Evolutionary conservation across 139 green algal species (phyloP), one percentile per base, ranked within the genome.

Genomic region (Picochlorum costavermella): DNA sequence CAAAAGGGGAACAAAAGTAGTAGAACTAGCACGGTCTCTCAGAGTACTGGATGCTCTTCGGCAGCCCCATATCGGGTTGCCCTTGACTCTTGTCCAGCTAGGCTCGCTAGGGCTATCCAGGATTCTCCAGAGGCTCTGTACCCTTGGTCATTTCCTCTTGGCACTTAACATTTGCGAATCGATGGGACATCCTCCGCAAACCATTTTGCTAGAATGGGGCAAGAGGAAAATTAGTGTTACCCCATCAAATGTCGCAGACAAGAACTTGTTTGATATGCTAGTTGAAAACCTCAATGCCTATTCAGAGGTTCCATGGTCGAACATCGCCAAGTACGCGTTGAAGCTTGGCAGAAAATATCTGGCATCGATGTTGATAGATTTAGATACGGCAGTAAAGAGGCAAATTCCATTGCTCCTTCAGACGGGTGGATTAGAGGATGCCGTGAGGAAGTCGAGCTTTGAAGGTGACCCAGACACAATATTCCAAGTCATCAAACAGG

Each of bases 41-140:
- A 74, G 90, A 14, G 63, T 96, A 36, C 64, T 96, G 6, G 92
- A 93, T 37, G 79, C 74, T 0, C 60, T 96, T 55, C 60, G 85
- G 4, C 78, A 88, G 11, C 73, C 76, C 5, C 59, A 44, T n/a
- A 74, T 90, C 17, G 90, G 81, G n/a, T 67, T 91, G 29, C 84
- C 89, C 0, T 75, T 96, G 25, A 95, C 83, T 1, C 68, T 83
- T 59, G 60, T 67, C 2, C 73, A 80, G 45, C 76, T 93, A 61
- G 68, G 88, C 58, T 76, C 74, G 5, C 57, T 92, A 10, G 77
- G 67, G 0, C 33, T 88, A 40, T 60, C 75, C 0, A 82, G 82
- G 5, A 61, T 96, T 6, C 76, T 96, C 6, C 60, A 70, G 5
- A 71, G 82, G 14, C 76, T 92, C 13, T 67, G 78, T 29, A 76